Evolutionary conservation across 495 filamentous ascomycete species (phyloP).

Genomic region (Staphylotrichum tortipilum): DNA sequence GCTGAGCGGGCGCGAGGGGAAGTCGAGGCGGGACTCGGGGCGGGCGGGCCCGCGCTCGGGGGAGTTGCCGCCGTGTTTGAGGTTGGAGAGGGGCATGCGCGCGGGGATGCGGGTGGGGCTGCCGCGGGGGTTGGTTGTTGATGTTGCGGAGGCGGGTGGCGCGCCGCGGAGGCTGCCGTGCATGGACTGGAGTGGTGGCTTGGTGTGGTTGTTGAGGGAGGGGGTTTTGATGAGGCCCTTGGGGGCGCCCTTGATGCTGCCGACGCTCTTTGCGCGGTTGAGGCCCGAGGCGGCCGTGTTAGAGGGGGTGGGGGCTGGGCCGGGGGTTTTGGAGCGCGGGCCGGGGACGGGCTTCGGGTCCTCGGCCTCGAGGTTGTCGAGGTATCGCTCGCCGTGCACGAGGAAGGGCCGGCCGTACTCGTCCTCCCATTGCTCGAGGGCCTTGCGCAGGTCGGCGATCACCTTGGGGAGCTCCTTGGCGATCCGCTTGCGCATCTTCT

Average conservation of each 20-base stretch:
- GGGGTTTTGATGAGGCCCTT: slow-evolving; percentile 64
- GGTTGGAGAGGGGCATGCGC: slow-evolving; percentile 67
- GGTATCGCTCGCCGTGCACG: slow-evolving; percentile 82
- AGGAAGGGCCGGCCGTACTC: slow-evolving; percentile 89
- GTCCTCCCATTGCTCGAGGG: slow-evolving; percentile 83
- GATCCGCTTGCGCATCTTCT: slow-evolving; percentile 97
- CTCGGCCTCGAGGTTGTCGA: slow-evolving; percentile 63
- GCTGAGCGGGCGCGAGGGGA: slow-evolving; percentile 12
- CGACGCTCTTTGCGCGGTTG: slow-evolving; percentile 30
- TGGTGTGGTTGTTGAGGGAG: slow-evolving; percentile 25
- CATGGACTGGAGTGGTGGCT: slow-evolving; percentile 19
- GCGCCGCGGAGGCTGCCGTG: slow-evolving; percentile 10
- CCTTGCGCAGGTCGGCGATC: slow-evolving; percentile 68
- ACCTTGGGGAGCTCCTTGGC: slow-evolving; percentile 92
- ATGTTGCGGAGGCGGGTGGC: too few species aligned
- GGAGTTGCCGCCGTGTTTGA: slow-evolving; percentile 74
- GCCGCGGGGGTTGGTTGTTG: slow-evolving; percentile 27
- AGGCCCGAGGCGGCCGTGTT: slow-evolving; percentile 35
- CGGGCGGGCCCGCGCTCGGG: slow-evolving; percentile 65
- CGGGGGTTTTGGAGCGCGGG: slow-evolving; percentile 73
- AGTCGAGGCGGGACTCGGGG: slow-evolving; percentile 36
- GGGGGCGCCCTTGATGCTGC: slow-evolving; percentile 34
- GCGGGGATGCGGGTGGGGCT: slow-evolving; percentile 78
- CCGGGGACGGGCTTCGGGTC: slow-evolving; percentile 52
- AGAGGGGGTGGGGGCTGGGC: slow-evolving; percentile 44